phyloP scores from a whole-genome alignment of 2,329 filamentous ascomycete species.

The Pseudogymnoascus sp. region DNA sequence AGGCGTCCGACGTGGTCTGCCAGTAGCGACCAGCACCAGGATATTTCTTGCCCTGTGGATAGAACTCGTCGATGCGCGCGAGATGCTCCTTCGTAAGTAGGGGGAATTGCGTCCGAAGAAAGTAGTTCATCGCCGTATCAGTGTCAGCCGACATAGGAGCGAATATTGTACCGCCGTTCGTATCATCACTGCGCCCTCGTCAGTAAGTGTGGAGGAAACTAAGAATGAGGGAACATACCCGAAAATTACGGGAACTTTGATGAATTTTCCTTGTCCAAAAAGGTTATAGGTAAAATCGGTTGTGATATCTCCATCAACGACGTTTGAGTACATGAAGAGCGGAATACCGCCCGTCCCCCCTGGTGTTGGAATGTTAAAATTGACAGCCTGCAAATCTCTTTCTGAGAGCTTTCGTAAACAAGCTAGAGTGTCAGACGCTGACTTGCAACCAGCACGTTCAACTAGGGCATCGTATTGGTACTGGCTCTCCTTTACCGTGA shows the following conservation, averaged over 20 bases:
- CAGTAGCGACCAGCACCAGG: constrained; percentile 47
- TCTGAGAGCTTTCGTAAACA: constrained; percentile 39
- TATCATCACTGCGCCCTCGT: constrained; percentile 37
- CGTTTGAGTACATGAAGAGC: constrained; percentile 45
- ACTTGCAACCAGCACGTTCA: constrained; percentile 34
- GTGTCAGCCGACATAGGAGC: constrained; percentile 41
- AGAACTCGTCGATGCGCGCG: constrained; percentile 42
- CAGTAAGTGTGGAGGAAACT: not conserved
- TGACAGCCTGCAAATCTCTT: constrained; percentile 34
- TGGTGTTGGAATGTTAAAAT: constrained; percentile 32
- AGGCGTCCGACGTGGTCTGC: constrained; percentile 47
- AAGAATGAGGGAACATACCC: constrained; percentile 20
- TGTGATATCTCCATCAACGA: constrained; percentile 46
- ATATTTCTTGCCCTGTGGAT: constrained; percentile 38
- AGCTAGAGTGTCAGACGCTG: constrained; percentile 29
- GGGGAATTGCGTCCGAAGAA: constrained; percentile 51
- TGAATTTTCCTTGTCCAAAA: constrained; percentile 40
- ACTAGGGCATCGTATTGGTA: constrained; percentile 45
- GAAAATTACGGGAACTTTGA: constrained; percentile 45
- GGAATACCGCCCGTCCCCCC: constrained; percentile 30
- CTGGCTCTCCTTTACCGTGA: constrained; percentile 38
- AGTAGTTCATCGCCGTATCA: constrained; percentile 40
- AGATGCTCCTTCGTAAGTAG: constrained; percentile 43
- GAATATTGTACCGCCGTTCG: constrained; percentile 58
- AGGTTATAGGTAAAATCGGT: constrained; percentile 40